Conservation (phyloP, 305 asterid genomes). For the Solanum hybrid region DNA sequence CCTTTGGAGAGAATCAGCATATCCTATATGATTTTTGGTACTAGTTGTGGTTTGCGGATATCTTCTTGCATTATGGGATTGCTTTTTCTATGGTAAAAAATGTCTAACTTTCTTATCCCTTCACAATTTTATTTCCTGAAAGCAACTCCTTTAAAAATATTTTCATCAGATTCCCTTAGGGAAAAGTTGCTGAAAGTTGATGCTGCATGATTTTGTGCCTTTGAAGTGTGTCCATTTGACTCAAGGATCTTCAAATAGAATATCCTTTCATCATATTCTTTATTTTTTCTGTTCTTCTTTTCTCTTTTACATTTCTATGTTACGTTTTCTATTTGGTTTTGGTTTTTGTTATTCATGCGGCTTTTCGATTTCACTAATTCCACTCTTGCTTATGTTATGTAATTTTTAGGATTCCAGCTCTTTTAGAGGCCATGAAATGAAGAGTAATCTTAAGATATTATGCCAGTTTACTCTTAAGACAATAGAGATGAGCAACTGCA, state of each 20-base stretch:
- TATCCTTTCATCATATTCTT: conserved; percentile 19
- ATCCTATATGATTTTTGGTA: conserved; percentile 13
- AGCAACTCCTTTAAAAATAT: neutral
- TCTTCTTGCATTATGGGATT: neutral
- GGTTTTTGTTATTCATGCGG: too few species aligned
- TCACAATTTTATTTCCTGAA: neutral
- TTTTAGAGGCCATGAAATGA: neutral
- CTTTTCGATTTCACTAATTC: too few species aligned
- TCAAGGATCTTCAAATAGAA: conserved; percentile 2
- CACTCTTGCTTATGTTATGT: too few species aligned
- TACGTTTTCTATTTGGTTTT: too few species aligned
- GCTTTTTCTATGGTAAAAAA: neutral
- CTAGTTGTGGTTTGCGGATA: neutral
- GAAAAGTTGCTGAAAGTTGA: conserved; percentile 7
- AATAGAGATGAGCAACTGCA: neutral
- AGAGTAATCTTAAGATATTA: neutral
- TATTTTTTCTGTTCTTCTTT: neutral
- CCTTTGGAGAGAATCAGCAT: conserved; percentile 24
- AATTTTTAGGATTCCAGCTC: neutral
- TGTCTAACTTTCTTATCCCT: neutral
- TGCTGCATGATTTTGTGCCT: conserved; percentile 1
- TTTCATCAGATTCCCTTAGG: conserved; percentile 15
- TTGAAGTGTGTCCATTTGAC: neutral
- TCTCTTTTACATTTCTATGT: neutral
- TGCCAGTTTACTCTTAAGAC: neutral